Evolutionary conservation across 371 early-diverging fungal genomes (phyloP).

Genomic region (Mortierella sp.): DNA sequence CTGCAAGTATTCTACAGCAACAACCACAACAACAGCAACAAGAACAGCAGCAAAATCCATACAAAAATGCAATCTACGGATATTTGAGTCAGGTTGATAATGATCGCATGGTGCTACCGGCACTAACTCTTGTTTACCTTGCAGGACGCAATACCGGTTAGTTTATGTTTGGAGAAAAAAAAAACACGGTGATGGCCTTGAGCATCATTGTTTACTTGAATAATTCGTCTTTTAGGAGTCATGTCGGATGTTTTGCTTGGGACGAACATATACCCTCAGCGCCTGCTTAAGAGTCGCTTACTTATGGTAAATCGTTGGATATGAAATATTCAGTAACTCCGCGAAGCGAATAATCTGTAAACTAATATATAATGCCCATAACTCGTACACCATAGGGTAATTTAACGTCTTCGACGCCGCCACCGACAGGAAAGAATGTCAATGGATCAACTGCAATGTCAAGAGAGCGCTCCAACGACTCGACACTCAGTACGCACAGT

Average conservation of each 20-base stretch:
- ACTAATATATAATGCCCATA: not conserved
- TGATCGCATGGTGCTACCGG: slow-evolving; percentile 48
- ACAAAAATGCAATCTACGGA: slow-evolving; percentile 45
- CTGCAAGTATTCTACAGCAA: slow-evolving; percentile 3
- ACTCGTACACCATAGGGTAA: slow-evolving; percentile 18
- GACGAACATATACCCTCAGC: slow-evolving; percentile 57
- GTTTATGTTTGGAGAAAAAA: not conserved
- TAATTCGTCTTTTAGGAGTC: slow-evolving; percentile 19
- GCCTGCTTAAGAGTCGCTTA: slow-evolving; percentile 45
- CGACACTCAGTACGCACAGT: slow-evolving; percentile 20
- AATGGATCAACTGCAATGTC: slow-evolving; percentile 27
- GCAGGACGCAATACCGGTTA: slow-evolving; percentile 52
- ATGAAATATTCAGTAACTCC: too few relatives aligned
- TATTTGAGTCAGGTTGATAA: slow-evolving; percentile 36
- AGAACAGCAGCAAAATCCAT: slow-evolving; percentile 41
- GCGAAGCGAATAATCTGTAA: too few relatives aligned
- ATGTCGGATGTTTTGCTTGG: slow-evolving; percentile 56
- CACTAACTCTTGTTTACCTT: slow-evolving; percentile 48
- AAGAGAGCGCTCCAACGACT: slow-evolving; percentile 34
- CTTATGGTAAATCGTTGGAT: slow-evolving; percentile 35
- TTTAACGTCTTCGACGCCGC: slow-evolving; percentile 26
- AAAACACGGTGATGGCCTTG: too few relatives aligned
- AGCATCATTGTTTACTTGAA: not conserved
- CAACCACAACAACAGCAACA: slow-evolving; percentile 20
- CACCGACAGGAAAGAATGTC: slow-evolving; percentile 2